Evolutionary conservation across 441 rosid species (phyloP).

Genomic region (Corymbia citriodora): DNA sequence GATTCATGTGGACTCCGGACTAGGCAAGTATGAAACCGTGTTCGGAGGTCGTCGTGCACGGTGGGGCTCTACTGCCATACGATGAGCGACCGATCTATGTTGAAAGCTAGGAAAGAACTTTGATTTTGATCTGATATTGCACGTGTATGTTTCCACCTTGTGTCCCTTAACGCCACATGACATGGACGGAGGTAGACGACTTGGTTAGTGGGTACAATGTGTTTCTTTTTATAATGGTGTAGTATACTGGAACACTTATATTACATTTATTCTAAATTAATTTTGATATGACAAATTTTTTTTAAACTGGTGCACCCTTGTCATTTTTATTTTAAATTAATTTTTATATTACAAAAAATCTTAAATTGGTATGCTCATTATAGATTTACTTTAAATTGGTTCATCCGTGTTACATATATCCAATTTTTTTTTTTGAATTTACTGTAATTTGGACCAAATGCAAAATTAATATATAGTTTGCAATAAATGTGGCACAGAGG

Average conservation of each 20-base stretch:
- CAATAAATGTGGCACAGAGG: fast-evolving
- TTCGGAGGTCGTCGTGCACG: background rate
- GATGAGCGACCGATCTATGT: background rate
- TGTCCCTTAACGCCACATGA: background rate
- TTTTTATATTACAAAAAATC: background rate
- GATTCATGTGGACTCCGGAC: background rate
- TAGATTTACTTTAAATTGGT: too few species aligned
- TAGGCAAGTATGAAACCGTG: background rate
- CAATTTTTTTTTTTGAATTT: too few species aligned
- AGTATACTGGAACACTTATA: background rate
- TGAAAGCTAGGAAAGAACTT: background rate
- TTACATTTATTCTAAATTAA: too few species aligned
- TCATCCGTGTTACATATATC: background rate
- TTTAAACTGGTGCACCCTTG: fast-evolving
- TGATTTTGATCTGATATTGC: background rate
- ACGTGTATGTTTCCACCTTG: background rate
- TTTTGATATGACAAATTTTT: too few species aligned
- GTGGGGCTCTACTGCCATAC: background rate
- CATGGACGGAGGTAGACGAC: background rate
- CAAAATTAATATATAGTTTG: too few species aligned
- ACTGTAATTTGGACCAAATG: background rate
- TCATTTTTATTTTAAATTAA: too few species aligned
- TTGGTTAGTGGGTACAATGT: background rate
- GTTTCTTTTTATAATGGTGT: background rate
- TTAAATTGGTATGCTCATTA: background rate